These are phyloP conservation scores for Zygosaccharomyces rouxii DNA, from an alignment of 805 yeast species.

Conservation along the genomic window DNA sequence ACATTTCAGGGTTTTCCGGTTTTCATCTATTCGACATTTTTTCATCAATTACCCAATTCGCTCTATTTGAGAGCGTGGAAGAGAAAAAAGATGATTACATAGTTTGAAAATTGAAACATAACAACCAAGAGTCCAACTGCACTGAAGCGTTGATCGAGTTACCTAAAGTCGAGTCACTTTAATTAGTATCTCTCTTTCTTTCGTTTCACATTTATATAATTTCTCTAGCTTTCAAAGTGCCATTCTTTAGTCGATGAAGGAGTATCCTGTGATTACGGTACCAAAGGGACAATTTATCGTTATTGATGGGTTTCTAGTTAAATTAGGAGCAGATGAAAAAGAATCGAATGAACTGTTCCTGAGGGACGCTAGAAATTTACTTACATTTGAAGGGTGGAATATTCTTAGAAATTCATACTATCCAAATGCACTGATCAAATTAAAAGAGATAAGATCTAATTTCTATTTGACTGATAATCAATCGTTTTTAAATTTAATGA, in stretches of 20 bases:
- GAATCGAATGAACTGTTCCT: not conserved
- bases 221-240: not conserved
- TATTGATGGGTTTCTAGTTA: conserved; percentile 12
- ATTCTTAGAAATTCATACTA: conserved; percentile 1
- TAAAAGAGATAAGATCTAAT: conserved; percentile 9
- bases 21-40: not conserved
- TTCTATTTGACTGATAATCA: conserved; percentile 6
- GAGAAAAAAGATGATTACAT: not conserved
- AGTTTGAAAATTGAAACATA: not conserved
- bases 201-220: not conserved
- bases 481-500: conserved; percentile 8
- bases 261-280: conserved; percentile 9
- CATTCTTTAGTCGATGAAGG: conserved; percentile 6
- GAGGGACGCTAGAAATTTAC: conserved; percentile 1
- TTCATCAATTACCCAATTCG: not conserved
- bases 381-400: conserved; percentile 2
- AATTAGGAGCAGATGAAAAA: conserved; percentile 3
- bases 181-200: not conserved
- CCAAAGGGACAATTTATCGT: conserved; percentile 9
- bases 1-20: not conserved
- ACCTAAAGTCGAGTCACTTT: too few species aligned
- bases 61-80: not conserved
- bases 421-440: conserved; percentile 5
- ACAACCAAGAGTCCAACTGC: too few species aligned
- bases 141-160: too few species aligned